Base-by-base conservation (phyloP, 2,329 filamentous ascomycete species). In the Penicillium rolfsii region DNA sequence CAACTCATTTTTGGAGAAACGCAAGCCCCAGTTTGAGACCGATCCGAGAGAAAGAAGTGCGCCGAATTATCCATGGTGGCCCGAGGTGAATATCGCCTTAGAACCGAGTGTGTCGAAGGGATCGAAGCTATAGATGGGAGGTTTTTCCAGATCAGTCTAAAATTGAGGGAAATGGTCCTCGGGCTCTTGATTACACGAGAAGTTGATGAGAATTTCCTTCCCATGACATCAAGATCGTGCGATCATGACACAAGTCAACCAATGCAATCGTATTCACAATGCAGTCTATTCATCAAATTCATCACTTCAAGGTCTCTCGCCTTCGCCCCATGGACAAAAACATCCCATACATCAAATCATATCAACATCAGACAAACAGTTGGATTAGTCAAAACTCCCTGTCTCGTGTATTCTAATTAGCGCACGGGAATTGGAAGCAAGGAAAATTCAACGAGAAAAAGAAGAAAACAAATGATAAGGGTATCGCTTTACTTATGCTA, bases 1-100 rank as follows among this genome's bases (percentile, higher is more conserved):
- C 11, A 46, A 46, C 12, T 65, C 65, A 8, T 67, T 67, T n/a
- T 19, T 67, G 8, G 58, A 65, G 43, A 66, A 67, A 43, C 62
- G 62, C 8, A 57, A 58, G 57, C 46, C 64, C 3, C 19, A 5
- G 16, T 67, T 66, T 24, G 52, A 62, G 24, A 48, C 59, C 1
- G 60, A 66, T 56, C 56, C 55, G 1, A 43, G 56, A n/a, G 52
- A 59, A 9, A 38, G 33, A 9, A 57, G 59, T 28, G 22, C 60
- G 12, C 52, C 59, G 3, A 46, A 57, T 38, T 65, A 65, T 54
- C 65, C 65, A 7, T 67, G 60, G 58, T 66, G 62, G 64, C 41
- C 53, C 24, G 57, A 58, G 35, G 48, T 52, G 16, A 55, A 62
- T 28, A 64, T 64, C 19, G 45, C 48, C 1, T 38, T 57, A 5